Percentiles rank a stretch among this genome's conserved stretches.
These are phyloP conservation scores for Betula pendula DNA, from an alignment of 306 rosid species.

Conservation along the genomic window DNA sequence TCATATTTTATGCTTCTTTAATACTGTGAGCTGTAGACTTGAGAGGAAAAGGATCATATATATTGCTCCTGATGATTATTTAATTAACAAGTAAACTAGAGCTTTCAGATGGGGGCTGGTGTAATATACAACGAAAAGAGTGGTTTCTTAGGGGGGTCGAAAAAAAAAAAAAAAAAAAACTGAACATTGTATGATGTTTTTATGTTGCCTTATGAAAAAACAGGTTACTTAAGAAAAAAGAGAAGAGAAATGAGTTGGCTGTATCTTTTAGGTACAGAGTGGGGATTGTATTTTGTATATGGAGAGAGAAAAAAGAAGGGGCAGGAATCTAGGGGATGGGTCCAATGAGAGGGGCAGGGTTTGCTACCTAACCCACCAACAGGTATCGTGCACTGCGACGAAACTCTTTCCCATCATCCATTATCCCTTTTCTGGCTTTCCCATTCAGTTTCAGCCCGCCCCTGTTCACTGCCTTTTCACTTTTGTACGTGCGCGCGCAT, in stretches of 20 bases:
- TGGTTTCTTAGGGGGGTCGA: too few species aligned
- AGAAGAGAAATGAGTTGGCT: conserved; percentile 62
- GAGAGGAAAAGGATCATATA: conserved; percentile 16
- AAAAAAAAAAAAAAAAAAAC: conserved; percentile 24
- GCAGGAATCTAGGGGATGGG: conserved; percentile 91
- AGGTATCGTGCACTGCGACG: conserved; percentile 82
- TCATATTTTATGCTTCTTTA: conserved; percentile 33
- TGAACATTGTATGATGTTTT: conserved; percentile 22
- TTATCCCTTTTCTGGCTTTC: conserved; percentile 37
- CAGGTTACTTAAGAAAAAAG: conserved; percentile 52
- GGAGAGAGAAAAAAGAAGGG: conserved; percentile 37
- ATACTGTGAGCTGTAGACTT: conserved; percentile 39
- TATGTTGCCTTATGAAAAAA: conserved; percentile 26
- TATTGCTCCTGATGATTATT: conserved; percentile 13
- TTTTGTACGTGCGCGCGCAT: not conserved
- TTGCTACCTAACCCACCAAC: conserved; percentile 99
- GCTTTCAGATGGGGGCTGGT: conserved; percentile 27
- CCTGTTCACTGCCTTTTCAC: conserved; percentile 22
- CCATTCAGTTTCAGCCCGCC: conserved; percentile 26
- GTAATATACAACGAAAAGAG: not conserved
- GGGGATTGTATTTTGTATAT: too few species aligned
- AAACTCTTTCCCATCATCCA: conserved; percentile 75
- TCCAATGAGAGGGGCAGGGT: conserved; percentile 92
- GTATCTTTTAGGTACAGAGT: conserved; percentile 42
- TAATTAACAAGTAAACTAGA: conserved; percentile 29